phyloP scores from a whole-genome alignment of 31 red algal genomes.

The Odonthalia washingtoniensis region DNA sequence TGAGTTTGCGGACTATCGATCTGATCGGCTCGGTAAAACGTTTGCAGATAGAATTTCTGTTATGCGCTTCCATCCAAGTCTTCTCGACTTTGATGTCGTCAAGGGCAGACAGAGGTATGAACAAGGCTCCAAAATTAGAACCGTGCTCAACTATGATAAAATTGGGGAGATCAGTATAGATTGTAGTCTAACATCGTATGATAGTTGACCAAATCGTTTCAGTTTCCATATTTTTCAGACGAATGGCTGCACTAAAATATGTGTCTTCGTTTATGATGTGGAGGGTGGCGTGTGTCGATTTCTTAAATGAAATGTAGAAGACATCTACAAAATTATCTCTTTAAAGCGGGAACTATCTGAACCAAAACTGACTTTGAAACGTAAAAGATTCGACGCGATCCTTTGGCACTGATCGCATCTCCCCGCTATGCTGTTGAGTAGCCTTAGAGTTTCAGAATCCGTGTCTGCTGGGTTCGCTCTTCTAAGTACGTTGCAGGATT shows the following conservation, averaged over 20 bases:
- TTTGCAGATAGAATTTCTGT: slow-evolving; percentile 20
- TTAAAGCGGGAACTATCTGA: too few species aligned
- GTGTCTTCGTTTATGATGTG: slow-evolving; percentile 40
- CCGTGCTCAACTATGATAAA: slow-evolving; percentile 29
- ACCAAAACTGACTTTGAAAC: slow-evolving; percentile 2
- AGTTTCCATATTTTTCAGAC: slow-evolving; percentile 3
- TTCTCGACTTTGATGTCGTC: slow-evolving; percentile 26
- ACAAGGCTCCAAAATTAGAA: slow-evolving; percentile 26
- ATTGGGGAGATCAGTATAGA: slow-evolving; percentile 49
- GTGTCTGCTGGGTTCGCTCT: background rate
- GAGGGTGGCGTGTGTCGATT: too few species aligned
- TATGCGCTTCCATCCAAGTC: too few species aligned
- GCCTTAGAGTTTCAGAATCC: slow-evolving; percentile 2
- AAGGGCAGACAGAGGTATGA: background rate
- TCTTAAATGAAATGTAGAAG: slow-evolving; percentile 16
- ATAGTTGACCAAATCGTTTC: background rate
- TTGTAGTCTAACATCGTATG: slow-evolving; percentile 9
- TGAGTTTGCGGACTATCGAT: slow-evolving; percentile 38
- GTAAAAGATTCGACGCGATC: background rate
- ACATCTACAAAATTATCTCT: slow-evolving; percentile 27
- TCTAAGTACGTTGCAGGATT: slow-evolving; percentile 31
- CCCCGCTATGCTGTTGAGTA: background rate
- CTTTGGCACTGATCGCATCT: slow-evolving; percentile 39
- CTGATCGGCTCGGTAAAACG: slow-evolving; percentile 39
- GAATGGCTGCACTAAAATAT: too few species aligned